Conservation (phyloP, 129 eudicot species). For the Centella asiatica region DNA sequence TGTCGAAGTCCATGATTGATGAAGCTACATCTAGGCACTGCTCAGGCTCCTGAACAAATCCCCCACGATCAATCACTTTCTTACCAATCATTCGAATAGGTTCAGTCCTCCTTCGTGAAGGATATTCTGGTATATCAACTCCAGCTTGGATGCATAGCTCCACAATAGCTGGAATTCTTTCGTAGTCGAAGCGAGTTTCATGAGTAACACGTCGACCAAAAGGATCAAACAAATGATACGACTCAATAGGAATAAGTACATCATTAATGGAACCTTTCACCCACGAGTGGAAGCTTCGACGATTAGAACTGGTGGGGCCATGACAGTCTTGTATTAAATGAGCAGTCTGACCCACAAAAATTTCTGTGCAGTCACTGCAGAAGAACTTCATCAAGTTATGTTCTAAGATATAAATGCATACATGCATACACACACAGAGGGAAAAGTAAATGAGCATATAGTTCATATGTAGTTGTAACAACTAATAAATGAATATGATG, state of each 20-base stretch:
- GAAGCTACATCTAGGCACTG: conserved; percentile 15
- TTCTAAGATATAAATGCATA: background rate
- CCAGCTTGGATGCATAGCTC: conserved; percentile 99
- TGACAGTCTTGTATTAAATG: conserved; percentile 71
- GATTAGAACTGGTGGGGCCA: conserved; percentile 47
- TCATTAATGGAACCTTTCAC: conserved; percentile 87
- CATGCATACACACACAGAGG: background rate
- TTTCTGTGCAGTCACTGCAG: conserved; percentile 74
- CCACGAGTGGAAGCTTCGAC: conserved; percentile 77
- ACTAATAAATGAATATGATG: too few species aligned
- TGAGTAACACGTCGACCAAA: conserved; percentile 81
- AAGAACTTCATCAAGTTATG: conserved; percentile 9
- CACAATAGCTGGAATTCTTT: conserved; percentile 84
- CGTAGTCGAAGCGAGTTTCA: conserved; percentile 79
- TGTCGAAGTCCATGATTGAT: conserved; percentile 52
- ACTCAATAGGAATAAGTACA: conserved; percentile 77
- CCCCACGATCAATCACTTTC: conserved; percentile 79
- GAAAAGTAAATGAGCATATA: too few species aligned
- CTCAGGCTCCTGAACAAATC: conserved; percentile 36
- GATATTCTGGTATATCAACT: conserved; percentile 73
- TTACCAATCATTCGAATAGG: conserved; percentile 88
- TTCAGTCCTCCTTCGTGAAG: conserved; percentile 74
- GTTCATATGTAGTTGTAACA: too few species aligned
- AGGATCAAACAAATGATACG: conserved; percentile 89
- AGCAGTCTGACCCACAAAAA: conserved; percentile 62